Conservation (phyloP, 2,329 filamentous ascomycete species). For the Talaromyces marneffei region DNA sequence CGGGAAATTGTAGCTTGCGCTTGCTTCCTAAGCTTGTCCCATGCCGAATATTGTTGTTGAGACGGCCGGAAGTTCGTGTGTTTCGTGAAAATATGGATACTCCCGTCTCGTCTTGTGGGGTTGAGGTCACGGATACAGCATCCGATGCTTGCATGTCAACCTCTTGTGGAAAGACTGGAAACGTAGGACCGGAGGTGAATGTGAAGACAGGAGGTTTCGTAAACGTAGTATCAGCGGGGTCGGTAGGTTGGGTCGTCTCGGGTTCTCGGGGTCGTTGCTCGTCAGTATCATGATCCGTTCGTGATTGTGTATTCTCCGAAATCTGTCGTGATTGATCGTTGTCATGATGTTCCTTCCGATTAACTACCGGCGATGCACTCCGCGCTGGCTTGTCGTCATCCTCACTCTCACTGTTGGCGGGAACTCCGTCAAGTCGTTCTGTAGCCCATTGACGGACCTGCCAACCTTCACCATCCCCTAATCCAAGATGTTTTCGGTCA, state of each 20-base stretch:
- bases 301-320: slow-evolving; percentile 14
- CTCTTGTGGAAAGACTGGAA: slow-evolving; percentile 35
- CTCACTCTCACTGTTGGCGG: slow-evolving; percentile 38
- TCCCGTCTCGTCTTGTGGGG: slow-evolving; percentile 20
- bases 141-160: slow-evolving; percentile 42
- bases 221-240: slow-evolving; percentile 18
- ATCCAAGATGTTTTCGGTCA: slow-evolving; percentile 71
- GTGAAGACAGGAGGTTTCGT: slow-evolving; percentile 37
- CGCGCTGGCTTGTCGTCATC: slow-evolving; percentile 40
- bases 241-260: slow-evolving; percentile 17
- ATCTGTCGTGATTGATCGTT: slow-evolving; percentile 19
- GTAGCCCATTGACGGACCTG: slow-evolving; percentile 57
- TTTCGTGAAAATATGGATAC: slow-evolving; percentile 41
- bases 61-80: slow-evolving; percentile 35
- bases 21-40: slow-evolving; percentile 41
- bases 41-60: slow-evolving; percentile 34
- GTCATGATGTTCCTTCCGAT: slow-evolving; percentile 30
- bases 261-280: slow-evolving; percentile 11
- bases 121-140: slow-evolving; percentile 21
- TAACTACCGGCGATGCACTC: slow-evolving; percentile 31
- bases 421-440: slow-evolving; percentile 40
- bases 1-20: slow-evolving; percentile 42
- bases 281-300: neutral
- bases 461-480: slow-evolving; percentile 73
- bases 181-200: slow-evolving; percentile 39